Base-by-base conservation (phyloP, 78 protist genomes). In the Tieghemostelium lacteum region DNA sequence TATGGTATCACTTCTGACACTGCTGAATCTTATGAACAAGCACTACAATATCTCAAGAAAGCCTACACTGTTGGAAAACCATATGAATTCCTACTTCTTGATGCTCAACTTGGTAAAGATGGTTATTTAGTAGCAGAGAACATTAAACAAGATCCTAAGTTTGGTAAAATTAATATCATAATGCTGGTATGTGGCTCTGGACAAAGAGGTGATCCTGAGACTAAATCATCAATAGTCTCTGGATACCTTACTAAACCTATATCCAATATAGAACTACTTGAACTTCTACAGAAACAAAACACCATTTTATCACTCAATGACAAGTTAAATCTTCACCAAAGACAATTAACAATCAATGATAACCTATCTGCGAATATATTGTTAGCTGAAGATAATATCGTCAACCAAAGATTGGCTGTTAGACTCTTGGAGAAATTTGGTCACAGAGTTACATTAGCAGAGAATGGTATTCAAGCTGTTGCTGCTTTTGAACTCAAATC, bases 351-450 rank as follows among this genome's bases (percentile, higher is more conserved):
- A 14, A 42, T 64, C 0, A 33, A 71, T 10, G 60, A 40, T 26
- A n/a, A n/a, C n/a, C 52, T 66, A 28, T 58, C 24, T 36, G 85
- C 87, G 12, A 75, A 72, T 33, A 88, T 88, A 29, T 70, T 88
- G 26, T 66, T 88, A 73, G 93, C 93, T 14, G 93, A 88, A n/a
- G 93, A 88, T 80, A 88, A 88, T 50, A 62, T 73, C 24, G 93
- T 88, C n/a, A 88, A 88, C 52, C 93, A 88, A 71, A n/a, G 93
- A 28, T 39, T 88, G 45, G 93, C 93, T 39, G 49, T 88, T 26
- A 62, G 93, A 61, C 20, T 88, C 14, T 55, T 88, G 12, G 93
- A 88, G n/a, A 61, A 75, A 29, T 88, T 88, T 69, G 93, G 93
- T 36, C 87, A 88, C 42, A 73, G 58, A 24, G 93, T 88, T 12